Evolutionary conservation across 2,329 filamentous ascomycete genomes (phyloP).

Genomic region (Pestalotiopsis sp.): DNA sequence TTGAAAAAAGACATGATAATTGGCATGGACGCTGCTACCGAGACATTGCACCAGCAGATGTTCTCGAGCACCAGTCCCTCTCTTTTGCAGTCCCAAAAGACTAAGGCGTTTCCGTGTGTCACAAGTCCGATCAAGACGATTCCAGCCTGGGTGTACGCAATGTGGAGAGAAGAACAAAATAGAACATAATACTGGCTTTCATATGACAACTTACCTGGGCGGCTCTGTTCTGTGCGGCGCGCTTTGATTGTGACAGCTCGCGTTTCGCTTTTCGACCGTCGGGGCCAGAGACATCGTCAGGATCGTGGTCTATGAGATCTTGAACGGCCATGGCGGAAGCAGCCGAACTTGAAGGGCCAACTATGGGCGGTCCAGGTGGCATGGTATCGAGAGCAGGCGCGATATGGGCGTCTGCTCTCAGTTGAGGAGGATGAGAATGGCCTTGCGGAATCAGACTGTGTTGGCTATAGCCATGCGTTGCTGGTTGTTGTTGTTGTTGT

Average conservation of each 20-base stretch:
- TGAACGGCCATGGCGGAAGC: conserved; percentile 32
- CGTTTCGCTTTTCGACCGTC: conserved; percentile 80
- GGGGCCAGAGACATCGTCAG: conserved; percentile 33
- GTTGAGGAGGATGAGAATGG: conserved; percentile 29
- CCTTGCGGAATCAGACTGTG: conserved; percentile 25
- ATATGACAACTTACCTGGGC: conserved; percentile 75
- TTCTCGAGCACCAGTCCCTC: neutral
- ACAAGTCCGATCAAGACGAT: neutral
- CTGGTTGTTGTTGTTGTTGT: conserved; percentile 10
- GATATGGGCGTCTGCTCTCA: conserved; percentile 26
- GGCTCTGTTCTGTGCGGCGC: conserved; percentile 93
- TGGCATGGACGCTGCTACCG: neutral
- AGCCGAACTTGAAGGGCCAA: conserved; percentile 23
- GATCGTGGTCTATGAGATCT: conserved; percentile 32
- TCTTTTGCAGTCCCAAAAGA: neutral
- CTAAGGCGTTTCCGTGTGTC: neutral
- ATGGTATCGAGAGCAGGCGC: conserved; percentile 31
- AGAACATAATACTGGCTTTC: no score
- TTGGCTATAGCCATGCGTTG: conserved; percentile 28
- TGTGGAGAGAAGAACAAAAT: neutral
- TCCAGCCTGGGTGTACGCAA: neutral
- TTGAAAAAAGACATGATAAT: neutral
- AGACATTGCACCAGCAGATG: neutral
- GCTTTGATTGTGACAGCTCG: conserved; percentile 92
- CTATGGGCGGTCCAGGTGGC: conserved; percentile 33